Base-by-base conservation (phyloP, 192 early-diverging fungal genomes). In the Chytriomyces sp. region DNA sequence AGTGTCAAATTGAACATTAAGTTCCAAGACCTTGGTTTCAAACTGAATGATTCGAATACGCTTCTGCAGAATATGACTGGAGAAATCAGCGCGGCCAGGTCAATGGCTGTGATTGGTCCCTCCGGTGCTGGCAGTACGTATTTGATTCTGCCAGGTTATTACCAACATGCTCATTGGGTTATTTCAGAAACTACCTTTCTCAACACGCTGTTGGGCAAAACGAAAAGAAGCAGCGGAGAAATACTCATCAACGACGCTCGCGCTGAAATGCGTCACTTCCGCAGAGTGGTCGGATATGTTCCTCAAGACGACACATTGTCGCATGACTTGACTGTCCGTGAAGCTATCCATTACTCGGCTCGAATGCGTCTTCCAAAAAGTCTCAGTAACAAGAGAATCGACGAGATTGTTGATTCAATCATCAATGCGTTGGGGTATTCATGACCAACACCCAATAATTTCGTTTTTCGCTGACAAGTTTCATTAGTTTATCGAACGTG, bases 91-190 rank as follows among this genome's bases (percentile, higher is more conserved):
- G 14, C 58, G 31, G 58, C 17, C 14, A 59, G 25, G 25, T n/a
- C 25, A 25, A 59, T 25, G 31, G 58, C 58, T 32, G 25, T 59
- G 14, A n/a, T 59, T 14, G 58, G 58, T n/a, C 58, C 58, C 3
- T 37, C 32, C 25, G 39, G 58, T 12, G 93, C 94, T 8, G 96
- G 94, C 5, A 77, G 66, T 74, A 38, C 31, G 25, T 41, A 4
- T 32, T 32, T 37, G 39, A 34, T 64, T 14, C 25, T 59, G 0
- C 32, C 32, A 30, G 2, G 1, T 30, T 32, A 14, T 64, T 30
- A 38, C 14, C 39, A 2, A 30, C 14, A 39, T 1, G 3, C 25
- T 28, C 55, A 25, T 38, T 3, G 14, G 17, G 14, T 59, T 64
- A 53, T 31, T 64, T 64, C 37, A 64, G 63, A 59, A 59, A 59